Percentiles rank a stretch among this genome's conserved stretches.
Conservation (phyloP, 805 yeast genomes). For the Candida orba region DNA sequence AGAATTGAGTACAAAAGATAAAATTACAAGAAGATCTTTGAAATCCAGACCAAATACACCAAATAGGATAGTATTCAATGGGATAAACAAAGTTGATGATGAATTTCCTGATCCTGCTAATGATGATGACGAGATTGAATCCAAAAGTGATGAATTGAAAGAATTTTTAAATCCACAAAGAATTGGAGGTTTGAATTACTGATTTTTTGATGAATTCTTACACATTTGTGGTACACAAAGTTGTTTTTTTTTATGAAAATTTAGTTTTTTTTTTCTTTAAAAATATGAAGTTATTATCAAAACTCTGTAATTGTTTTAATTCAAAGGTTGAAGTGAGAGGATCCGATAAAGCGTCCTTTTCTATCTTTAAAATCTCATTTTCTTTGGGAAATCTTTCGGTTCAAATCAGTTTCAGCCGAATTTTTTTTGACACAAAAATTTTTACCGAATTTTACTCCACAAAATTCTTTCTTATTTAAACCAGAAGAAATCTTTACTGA, state of each 20-base stretch:
- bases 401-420: neutral
- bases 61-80: slow-evolving; percentile 43
- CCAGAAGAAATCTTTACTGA: neutral
- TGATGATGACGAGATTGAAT: neutral
- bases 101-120: slow-evolving; percentile 18
- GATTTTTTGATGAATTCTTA: neutral
- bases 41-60: slow-evolving; percentile 51
- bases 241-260: too few relatives aligned
- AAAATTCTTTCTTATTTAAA: neutral
- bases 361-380: too few relatives aligned
- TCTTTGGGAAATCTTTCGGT: neutral
- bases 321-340: too few relatives aligned
- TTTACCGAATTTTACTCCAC: slow-evolving; percentile 1
- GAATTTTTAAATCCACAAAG: slow-evolving; percentile 4
- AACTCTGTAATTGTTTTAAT: too few relatives aligned
- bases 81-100: slow-evolving; percentile 27
- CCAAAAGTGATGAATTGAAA: neutral
- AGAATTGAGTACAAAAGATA: slow-evolving; percentile 39
- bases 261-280: neutral
- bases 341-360: too few relatives aligned
- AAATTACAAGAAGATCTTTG: slow-evolving; percentile 40
- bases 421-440: neutral
- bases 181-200: slow-evolving; percentile 2
- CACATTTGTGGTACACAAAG: too few relatives aligned
- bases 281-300: too few relatives aligned